Conservation (phyloP, 2,329 filamentous ascomycete species). For the Penicillium sp. region DNA sequence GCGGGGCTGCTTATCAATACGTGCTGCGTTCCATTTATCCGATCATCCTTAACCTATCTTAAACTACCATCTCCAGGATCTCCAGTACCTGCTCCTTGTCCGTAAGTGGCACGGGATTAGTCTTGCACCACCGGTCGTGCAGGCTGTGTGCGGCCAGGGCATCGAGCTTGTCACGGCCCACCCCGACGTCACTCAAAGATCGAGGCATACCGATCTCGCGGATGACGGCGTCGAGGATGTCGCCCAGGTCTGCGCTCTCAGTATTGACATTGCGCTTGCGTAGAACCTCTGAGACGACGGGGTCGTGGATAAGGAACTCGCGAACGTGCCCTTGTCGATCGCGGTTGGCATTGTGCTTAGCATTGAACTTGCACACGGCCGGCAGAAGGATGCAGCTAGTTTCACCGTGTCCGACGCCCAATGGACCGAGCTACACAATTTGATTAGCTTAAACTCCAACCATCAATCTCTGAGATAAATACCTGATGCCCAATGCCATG, state of each 20-base stretch:
- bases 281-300: constrained; percentile 40
- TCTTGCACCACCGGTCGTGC: constrained; percentile 22
- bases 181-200: constrained; percentile 51
- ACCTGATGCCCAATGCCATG: constrained; percentile 56
- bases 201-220: constrained; percentile 55
- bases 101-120: constrained; percentile 20
- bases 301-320: constrained; percentile 42
- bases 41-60: background rate
- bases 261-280: constrained; percentile 26
- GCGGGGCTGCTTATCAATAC: constrained; percentile 21
- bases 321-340: constrained; percentile 44
- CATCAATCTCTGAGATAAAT: constrained; percentile 13
- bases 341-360: constrained; percentile 41
- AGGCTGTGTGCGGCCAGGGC: constrained; percentile 41
- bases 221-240: constrained; percentile 53
- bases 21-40: constrained; percentile 1
- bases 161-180: constrained; percentile 50
- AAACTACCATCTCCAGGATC: constrained; percentile 24
- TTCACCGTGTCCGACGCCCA: constrained; percentile 60
- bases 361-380: constrained; percentile 58
- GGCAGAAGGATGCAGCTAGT: constrained; percentile 58
- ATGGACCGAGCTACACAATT: constrained; percentile 45
- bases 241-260: constrained; percentile 45
- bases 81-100: constrained; percentile 23
- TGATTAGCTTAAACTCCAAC: background rate